Percentiles rank a stretch among this genome's conserved stretches.
These are phyloP conservation scores for Byssochlamys sp. DNA, from an alignment of 2,329 filamentous ascomycete species.

Conservation along the genomic window DNA sequence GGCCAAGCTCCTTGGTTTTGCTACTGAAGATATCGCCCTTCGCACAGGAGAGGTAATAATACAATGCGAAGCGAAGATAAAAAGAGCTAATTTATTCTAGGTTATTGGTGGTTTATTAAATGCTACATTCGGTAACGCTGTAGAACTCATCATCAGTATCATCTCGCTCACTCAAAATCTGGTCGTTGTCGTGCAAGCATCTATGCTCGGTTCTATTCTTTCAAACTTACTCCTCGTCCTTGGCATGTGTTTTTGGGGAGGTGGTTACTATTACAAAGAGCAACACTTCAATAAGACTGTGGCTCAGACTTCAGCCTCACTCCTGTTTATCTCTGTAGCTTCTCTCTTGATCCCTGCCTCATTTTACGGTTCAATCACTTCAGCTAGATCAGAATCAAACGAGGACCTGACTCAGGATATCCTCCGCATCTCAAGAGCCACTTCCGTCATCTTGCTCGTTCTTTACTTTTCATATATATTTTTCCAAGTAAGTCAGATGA, in stretches of 20 bases:
- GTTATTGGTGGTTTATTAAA: conserved; percentile 45
- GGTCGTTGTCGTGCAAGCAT: conserved; percentile 75
- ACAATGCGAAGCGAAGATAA: no score
- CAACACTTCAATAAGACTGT: conserved; percentile 81
- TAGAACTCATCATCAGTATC: conserved; percentile 48
- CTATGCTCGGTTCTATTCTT: conserved; percentile 73
- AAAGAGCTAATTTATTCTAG: no score
- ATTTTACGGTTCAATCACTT: conserved; percentile 10
- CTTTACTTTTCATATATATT: conserved; percentile 47
- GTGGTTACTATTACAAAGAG: conserved; percentile 60
- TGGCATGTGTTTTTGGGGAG: conserved; percentile 77
- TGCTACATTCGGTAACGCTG: conserved; percentile 50
- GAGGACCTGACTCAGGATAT: conserved; percentile 8
- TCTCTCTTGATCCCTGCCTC: conserved; percentile 62
- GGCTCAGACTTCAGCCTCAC: conserved; percentile 68
- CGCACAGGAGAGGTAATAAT: no score
- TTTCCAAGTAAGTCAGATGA: conserved; percentile 47
- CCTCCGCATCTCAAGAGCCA: conserved; percentile 39
- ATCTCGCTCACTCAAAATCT: conserved; percentile 63
- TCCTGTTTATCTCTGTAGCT: conserved; percentile 64
- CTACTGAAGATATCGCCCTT: conserved; percentile 48
- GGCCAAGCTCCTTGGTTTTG: conserved; percentile 45
- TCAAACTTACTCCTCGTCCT: conserved; percentile 74
- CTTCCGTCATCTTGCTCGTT: conserved; percentile 44
- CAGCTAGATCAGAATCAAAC: conserved; percentile 2